A percentile compares a stretch with the other conserved stretches of the same genome.
These are phyloP conservation scores for Gossypium schwendimanii DNA, from an alignment of 441 rosid genomes.

Conservation along the genomic window DNA sequence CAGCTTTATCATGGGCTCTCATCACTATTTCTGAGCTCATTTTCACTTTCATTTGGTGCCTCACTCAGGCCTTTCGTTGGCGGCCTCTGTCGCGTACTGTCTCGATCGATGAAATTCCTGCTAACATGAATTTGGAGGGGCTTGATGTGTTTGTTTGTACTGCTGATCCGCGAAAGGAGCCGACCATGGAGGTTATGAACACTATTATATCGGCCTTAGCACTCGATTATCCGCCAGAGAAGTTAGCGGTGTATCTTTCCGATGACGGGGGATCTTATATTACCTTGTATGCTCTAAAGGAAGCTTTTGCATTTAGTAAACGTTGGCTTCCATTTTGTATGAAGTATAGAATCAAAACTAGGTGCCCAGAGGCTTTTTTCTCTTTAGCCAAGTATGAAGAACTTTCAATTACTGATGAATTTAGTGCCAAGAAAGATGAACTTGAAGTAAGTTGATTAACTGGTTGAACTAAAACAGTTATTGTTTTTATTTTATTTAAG, in stretches of 20 bases:
- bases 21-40: constrained; percentile 17
- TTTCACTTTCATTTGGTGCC: constrained; percentile 28
- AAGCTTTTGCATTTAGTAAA: constrained; percentile 31
- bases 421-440: constrained; percentile 6
- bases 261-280: constrained; percentile 38
- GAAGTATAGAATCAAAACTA: constrained; percentile 25
- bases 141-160: constrained; percentile 9
- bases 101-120: constrained; percentile 27
- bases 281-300: constrained; percentile 29
- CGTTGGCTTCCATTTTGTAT: constrained; percentile 40
- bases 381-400: constrained; percentile 11
- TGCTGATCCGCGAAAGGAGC: constrained; percentile 8
- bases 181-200: background rate
- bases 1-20: constrained; percentile 17
- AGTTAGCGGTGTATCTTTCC: background rate
- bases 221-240: background rate
- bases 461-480: background rate
- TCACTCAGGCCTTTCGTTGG: constrained; percentile 24
- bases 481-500: background rate
- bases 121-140: background rate
- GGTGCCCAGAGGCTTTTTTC: constrained; percentile 37
- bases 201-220: constrained; percentile 1
- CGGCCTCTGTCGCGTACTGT: constrained; percentile 21
- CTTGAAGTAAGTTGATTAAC: constrained; percentile 18
- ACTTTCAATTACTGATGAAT: background rate